Base-by-base conservation (phyloP, 2,329 filamentous ascomycete species). In the Trichoderma lentiforme region DNA sequence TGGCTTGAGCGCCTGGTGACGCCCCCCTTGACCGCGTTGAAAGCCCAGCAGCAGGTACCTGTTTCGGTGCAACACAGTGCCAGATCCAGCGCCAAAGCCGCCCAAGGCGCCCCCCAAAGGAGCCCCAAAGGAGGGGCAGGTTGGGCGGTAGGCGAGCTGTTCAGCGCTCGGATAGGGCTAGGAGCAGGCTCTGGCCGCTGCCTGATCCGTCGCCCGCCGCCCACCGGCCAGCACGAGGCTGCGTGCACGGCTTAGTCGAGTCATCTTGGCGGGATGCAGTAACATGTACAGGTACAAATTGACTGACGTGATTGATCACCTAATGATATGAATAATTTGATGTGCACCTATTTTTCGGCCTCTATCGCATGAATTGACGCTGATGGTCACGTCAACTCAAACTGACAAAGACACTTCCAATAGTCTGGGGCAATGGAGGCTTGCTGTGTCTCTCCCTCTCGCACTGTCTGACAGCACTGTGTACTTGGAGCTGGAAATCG, bases 1-100 rank as follows among this genome's bases (percentile, higher is more conserved):
- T 81, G 80, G 78, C 78, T 76, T 76, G 78, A 79, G 78, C 77
- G 78, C 75, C 73, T 76, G 74, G 77, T 78, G 77, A 79, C 76
- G 76, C 75, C 74, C 76, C 75, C 71, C 69, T 73, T 73, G 72
- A 65, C 71, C 64, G 71, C 69, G 71, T 72, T 69, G 26, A 61
- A 43, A 39, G 67, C 70, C 39, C 67, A 56, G n/a, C 56, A 60
- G 53, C 63, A 72, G 43, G 70, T 34, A 32, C 57, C 34, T 60
- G 9, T 24, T 56, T 36, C 58, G 51, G 57, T 72, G 64, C 62
- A 64, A 47, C 71, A 72, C 71, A 68, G 71, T 72, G 71, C 53
- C 64, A 64, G 65, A 51, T 66, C 58, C 70, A 15, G 24, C 12
- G 30, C 57, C 32, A n/a, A 57, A 51, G 43, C 70, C 70, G 9